Base-by-base conservation (phyloP, 1,284 basidiomycete genomes). In the Pulchroboletus neoregius region DNA sequence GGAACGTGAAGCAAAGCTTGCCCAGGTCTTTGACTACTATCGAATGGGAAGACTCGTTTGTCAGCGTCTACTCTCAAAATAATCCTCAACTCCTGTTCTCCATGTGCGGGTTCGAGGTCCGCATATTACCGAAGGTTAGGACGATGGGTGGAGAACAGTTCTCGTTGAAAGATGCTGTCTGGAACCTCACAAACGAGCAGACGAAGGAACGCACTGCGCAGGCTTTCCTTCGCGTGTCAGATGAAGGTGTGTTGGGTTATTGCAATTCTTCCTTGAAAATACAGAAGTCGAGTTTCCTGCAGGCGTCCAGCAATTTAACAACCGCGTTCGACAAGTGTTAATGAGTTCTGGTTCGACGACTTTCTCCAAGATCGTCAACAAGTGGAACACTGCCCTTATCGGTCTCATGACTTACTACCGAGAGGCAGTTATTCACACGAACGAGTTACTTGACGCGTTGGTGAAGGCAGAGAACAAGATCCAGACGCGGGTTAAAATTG, bases 321-420 rank as follows among this genome's bases (percentile, higher is more conserved):
- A 97, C 69, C 80, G 93, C 41, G 95, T 98, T 56, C 81, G 95
- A 46, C 95, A 98, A 68, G 90, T 99, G 15, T 72, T 99, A 53
- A 99, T 99, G 96, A 94, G 93, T 58, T 98, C 96, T 2, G 96
- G 96, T 50, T 95, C 94, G 0, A 95, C 95, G 1, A 98, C 96
- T 0, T 99, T 99, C 79, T 93, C 91, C 52, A 99, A 99, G 79
- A 97, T 99, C 60, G 90, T 98, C 64, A 99, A 99, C 76, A 98
- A 98, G 73, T 97, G 94, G 94, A 98, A 97, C 68, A 95, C 94
- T 2, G 91, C 91, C 9, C 79, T 95, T 45, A 95, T 94, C 55
- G 92, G 92, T 51, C 71, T 94, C 27, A 93, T 96, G 92, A 97
- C 94, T 0, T 99, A 98, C 72, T 99, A 98, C 71, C 91, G 95